Conservation (phyloP, 768 basidiomycete genomes). For the Clavulina sp. region DNA sequence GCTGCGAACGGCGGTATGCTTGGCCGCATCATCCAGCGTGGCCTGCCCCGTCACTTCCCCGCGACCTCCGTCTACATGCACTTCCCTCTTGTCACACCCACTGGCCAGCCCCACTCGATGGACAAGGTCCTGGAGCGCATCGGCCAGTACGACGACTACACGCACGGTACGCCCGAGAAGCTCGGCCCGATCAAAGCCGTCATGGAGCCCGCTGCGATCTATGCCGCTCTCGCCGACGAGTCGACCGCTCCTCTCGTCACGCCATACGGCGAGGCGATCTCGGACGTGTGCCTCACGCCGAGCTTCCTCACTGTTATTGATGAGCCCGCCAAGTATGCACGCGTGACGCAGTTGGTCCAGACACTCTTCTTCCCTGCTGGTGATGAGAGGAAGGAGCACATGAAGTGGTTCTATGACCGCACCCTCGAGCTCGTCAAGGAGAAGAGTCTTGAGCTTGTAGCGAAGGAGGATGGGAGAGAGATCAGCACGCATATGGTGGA, state of each 20-base stretch:
- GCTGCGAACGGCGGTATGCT: neutral
- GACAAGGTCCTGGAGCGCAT: constrained; percentile 37
- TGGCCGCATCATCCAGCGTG: neutral
- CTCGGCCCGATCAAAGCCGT: constrained; percentile 15
- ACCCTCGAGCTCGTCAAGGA: constrained; percentile 14
- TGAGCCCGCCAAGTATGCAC: neutral
- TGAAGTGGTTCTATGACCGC: constrained; percentile 11
- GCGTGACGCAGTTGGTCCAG: constrained; percentile 7
- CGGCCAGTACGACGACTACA: constrained; percentile 36
- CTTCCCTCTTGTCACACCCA: constrained; percentile 75
- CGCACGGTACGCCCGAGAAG: constrained; percentile 31
- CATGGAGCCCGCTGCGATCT: constrained; percentile 17
- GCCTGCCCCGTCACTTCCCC: neutral
- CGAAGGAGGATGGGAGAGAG: no score
- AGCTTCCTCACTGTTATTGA: neutral
- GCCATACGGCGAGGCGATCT: neutral
- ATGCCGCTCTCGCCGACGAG: neutral
- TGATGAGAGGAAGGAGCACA: constrained; percentile 4
- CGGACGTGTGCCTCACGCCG: neutral
- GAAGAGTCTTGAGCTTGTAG: constrained; percentile 22
- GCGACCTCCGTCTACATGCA: constrained; percentile 28
- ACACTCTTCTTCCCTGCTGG: constrained; percentile 8
- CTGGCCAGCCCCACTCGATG: constrained; percentile 29
- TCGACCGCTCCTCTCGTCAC: neutral
- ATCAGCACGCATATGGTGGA: constrained; percentile 29